phyloP scores from a whole-genome alignment of 495 filamentous ascomycete species.

The Diplogelasinospora grovesii region DNA sequence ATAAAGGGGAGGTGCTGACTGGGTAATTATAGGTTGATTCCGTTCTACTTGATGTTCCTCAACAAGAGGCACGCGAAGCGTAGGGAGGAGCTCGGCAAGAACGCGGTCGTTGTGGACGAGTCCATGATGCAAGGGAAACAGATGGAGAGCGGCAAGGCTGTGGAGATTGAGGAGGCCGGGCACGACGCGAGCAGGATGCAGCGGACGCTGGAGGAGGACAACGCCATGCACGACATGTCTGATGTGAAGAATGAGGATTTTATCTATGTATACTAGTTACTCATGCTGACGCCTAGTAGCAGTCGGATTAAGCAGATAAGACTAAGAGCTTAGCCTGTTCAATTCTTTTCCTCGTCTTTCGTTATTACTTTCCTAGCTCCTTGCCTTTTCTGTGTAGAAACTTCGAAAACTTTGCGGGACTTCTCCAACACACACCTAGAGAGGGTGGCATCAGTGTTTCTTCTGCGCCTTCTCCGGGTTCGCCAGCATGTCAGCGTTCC shows the following conservation, averaged over 20 bases:
- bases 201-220: conserved; percentile 35
- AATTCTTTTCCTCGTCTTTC: too few relatives aligned
- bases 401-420: too few relatives aligned
- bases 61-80: conserved; percentile 41
- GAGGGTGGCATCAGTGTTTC: too few relatives aligned
- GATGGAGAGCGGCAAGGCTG: conserved; percentile 35
- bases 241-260: conserved; percentile 53
- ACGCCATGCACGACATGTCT: conserved; percentile 46
- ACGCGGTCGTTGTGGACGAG: conserved; percentile 33
- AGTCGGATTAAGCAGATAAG: too few relatives aligned
- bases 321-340: too few relatives aligned
- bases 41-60: conserved; percentile 41
- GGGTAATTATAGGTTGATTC: conserved; percentile 19
- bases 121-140: conserved; percentile 36
- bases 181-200: conserved; percentile 26
- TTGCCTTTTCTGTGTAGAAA: too few relatives aligned
- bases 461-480: too few relatives aligned
- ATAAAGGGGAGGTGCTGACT: too few relatives aligned
- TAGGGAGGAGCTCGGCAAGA: conserved; percentile 38
- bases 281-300: too few relatives aligned
- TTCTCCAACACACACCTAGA: too few relatives aligned
- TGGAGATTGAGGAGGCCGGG: conserved; percentile 44
- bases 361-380: too few relatives aligned
- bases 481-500: too few relatives aligned
- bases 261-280: conserved; percentile 53